Evolutionary conservation across 2,329 filamentous ascomycete species (phyloP).

Genomic region (Macrophomina phaseolina): DNA sequence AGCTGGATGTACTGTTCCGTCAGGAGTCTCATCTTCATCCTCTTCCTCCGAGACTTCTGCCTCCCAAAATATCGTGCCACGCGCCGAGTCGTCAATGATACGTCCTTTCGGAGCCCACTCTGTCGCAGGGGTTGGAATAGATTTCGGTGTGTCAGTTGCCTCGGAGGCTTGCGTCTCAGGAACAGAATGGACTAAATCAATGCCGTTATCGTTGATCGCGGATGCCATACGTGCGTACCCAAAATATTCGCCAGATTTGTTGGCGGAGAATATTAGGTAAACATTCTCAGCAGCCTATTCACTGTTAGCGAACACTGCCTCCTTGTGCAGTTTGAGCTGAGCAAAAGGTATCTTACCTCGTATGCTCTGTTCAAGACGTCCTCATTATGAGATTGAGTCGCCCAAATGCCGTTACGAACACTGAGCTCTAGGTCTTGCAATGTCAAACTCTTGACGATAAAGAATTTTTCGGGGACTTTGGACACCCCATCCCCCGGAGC

Average conservation of each 20-base stretch:
- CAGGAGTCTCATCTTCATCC: constrained; percentile 56
- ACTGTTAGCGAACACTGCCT: constrained; percentile 5
- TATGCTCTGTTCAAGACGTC: constrained; percentile 81
- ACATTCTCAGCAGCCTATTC: constrained; percentile 77
- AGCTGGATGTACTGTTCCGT: constrained; percentile 46
- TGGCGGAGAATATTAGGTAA: constrained; percentile 92
- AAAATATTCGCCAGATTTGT: constrained; percentile 97
- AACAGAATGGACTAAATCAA: constrained; percentile 53
- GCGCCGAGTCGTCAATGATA: constrained; percentile 89
- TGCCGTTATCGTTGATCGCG: constrained; percentile 76
- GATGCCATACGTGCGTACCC: constrained; percentile 93
- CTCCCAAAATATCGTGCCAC: constrained; percentile 98
- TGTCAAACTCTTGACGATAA: constrained; percentile 91
- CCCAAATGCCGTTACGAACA: constrained; percentile 87
- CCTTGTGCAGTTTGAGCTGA: not conserved
- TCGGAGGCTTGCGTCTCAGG: constrained; percentile 60
- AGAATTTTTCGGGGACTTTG: constrained; percentile 74
- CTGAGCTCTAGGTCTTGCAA: constrained; percentile 89
- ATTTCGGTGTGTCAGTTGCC: constrained; percentile 73
- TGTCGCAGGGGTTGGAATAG: constrained; percentile 79
- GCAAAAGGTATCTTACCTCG: constrained; percentile 60
- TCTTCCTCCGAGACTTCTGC: constrained; percentile 67
- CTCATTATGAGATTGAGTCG: constrained; percentile 94
- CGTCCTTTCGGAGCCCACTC: constrained; percentile 79
- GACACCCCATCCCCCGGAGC: constrained; percentile 32